Base-by-base conservation (phyloP, 2,329 filamentous ascomycete species). In the Xylariaceae sp. region DNA sequence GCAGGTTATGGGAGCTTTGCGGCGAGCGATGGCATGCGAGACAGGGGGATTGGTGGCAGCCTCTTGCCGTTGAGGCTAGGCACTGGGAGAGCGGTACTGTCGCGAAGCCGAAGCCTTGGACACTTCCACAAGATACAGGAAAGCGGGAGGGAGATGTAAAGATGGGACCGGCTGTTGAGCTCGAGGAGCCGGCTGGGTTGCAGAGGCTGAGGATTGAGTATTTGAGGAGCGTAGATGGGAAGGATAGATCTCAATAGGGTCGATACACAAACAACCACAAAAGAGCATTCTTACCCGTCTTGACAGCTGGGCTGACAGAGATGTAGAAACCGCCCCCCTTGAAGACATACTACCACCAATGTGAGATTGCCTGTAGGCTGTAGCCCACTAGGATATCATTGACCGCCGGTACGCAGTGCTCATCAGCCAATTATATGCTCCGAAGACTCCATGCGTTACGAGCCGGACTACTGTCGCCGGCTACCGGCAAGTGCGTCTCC, bases 1-100 rank as follows among this genome's bases (percentile, higher is more conserved):
- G 85, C 56, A 74, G 89, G n/a, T 71, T 94, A 3, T 94, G 87
- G 88, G 87, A 94, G 69, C 82, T 94, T 64, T 92, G 87, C 66
- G 82, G 86, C 15, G 75, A 73, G 35, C 73, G 78, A 53, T 92
- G 88, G 88, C 89, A 89, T 71, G 75, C 76, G 2, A 71, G 86
- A 42, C 72, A 69, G 4, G 79, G 77, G 6, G 75, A 68, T 7
- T 91, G 87, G 87, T 86, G 85, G 80, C 77, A 77, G 53, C 87
- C 87, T 2, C 62, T 90, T 36, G 78, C 83, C 0, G 55, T 65
- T 0, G 81, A 86, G 53, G 78, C 81, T 9, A 68, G 88, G 42
- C 78, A 84, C 58, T 90, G 87, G 87, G 86, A 89, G 62, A 66
- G 53, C 9, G 47, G 39, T 4, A 52, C 53, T 19, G 49, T 49